Base-by-base conservation (phyloP, 2,329 filamentous ascomycete species). In the Domatiomyces catenatus region DNA sequence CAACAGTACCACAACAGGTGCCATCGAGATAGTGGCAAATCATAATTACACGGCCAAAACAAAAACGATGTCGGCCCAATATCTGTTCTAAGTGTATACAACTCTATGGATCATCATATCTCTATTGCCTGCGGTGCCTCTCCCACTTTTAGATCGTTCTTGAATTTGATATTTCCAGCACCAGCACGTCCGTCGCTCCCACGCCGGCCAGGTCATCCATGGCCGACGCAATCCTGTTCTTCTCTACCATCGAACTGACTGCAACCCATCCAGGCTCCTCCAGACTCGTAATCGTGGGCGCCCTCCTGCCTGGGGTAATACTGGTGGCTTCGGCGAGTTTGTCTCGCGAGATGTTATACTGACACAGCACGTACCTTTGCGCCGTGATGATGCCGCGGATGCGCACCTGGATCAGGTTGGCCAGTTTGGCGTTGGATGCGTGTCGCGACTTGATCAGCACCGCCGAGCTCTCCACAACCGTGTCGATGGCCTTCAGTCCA, bases 361-460 rank as follows among this genome's bases (percentile, higher is more conserved):
- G 88, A 73, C 92, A 96, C 26, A 96, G 79, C 24, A 96, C 87
- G 64, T 85, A 96, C 67, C 81, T 83, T 71, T 98, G 87, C 8
- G 92, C 92, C 43, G 87, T 90, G 64, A 98, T 96, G 56, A 98
- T 89, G 67, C 92, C 92, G 53, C 80, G 78, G 63, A 98, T 94
- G 61, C 92, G 81, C 8, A 83, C 83, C 24, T 84, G 79, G 62
- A 98, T 93, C 51, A 94, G 74, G 19, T 90, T 79, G 50, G 96
- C 83, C 52, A 95, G 74, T 56, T 81, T 79, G 3, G 80, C 78
- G 67, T 94, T 86, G 54, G 83, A 85, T 4, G 89, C 83, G 51
- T 81, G 77, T 64, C 83, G 87, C 43, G 88, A 94, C 72, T 90
- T 90, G 73, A 98, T 89, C 52, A 98, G 77, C 46, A 95, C 83